phyloP scores from a whole-genome alignment of 768 basidiomycete species.

The Tephrocybe sp. region DNA sequence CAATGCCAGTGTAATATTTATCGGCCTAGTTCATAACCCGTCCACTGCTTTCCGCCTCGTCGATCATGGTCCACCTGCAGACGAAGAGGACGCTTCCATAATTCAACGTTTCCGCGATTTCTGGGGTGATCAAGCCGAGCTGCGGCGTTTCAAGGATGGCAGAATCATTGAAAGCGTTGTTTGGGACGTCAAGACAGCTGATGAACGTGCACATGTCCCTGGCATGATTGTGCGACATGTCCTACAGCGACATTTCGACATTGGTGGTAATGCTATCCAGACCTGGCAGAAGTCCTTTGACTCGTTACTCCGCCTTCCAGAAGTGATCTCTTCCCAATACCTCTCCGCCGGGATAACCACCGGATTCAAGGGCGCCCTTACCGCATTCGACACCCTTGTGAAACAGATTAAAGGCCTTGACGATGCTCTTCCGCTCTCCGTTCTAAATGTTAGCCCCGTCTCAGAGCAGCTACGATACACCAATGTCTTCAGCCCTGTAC shows the following conservation, averaged over 20 bases:
- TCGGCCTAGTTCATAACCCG: conserved; percentile 78
- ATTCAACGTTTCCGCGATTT: conserved; percentile 71
- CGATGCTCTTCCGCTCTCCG: conserved; percentile 73
- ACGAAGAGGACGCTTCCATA: conserved; percentile 51
- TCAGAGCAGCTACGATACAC: conserved; percentile 83
- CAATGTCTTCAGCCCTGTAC: conserved; percentile 77
- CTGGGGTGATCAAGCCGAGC: conserved; percentile 92
- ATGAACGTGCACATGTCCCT: conserved; percentile 81
- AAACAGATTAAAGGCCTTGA: conserved; percentile 71
- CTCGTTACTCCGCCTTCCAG: conserved; percentile 56
- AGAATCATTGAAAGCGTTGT: conserved; percentile 93
- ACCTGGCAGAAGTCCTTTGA: conserved; percentile 65
- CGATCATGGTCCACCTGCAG: conserved; percentile 86
- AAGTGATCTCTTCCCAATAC: conserved; percentile 46
- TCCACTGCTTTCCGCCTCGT: conserved; percentile 80
- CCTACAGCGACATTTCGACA: conserved; percentile 73
- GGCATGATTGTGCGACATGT: conserved; percentile 72
- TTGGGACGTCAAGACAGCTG: conserved; percentile 83
- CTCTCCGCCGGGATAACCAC: conserved; percentile 37
- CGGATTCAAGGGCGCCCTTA: conserved; percentile 73
- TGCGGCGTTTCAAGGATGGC: conserved; percentile 95
- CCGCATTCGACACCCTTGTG: conserved; percentile 79
- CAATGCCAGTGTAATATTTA: conserved; percentile 48
- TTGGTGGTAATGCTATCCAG: conserved; percentile 50
- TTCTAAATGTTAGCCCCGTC: conserved; percentile 74